These are phyloP conservation scores for Suillus occidentalis DNA, from an alignment of 768 basidiomycete genomes.

Conservation along the genomic window DNA sequence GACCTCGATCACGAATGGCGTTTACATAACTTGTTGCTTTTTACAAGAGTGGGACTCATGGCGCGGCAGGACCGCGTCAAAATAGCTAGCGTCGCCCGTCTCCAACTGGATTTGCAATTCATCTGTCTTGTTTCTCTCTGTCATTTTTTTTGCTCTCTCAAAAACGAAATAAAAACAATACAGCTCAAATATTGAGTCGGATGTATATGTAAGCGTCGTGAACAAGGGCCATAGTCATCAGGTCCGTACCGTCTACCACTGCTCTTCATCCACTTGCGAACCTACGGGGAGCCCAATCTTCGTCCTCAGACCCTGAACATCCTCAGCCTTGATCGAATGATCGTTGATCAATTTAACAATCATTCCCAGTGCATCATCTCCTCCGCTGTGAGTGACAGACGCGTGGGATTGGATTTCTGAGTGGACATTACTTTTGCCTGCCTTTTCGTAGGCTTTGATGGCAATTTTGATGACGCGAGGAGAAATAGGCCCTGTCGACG, in stretches of 20 bases:
- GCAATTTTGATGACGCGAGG: conserved; percentile 7
- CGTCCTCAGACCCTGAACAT: conserved; percentile 4
- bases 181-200: too few species aligned
- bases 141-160: too few species aligned
- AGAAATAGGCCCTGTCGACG: conserved; percentile 7
- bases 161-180: too few species aligned
- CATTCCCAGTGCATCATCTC: conserved; percentile 7
- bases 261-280: conserved; percentile 4
- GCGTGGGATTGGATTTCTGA: background rate
- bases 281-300: background rate
- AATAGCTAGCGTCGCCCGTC: too few species aligned
- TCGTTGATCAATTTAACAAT: conserved; percentile 7
- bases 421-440: conserved; percentile 8
- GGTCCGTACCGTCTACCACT: background rate
- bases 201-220: background rate
- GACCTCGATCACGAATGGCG: too few species aligned
- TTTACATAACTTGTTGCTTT: too few species aligned
- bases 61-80: too few species aligned
- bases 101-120: too few species aligned
- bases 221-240: background rate
- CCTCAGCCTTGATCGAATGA: conserved; percentile 9
- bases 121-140: too few species aligned
- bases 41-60: too few species aligned
- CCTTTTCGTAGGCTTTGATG: conserved; percentile 2
- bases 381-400: background rate